A percentile compares a stretch with the other conserved stretches of the same genome.
phyloP scores from a whole-genome alignment of 352 stramenopile species.

The Phytophthora pistaciae region DNA sequence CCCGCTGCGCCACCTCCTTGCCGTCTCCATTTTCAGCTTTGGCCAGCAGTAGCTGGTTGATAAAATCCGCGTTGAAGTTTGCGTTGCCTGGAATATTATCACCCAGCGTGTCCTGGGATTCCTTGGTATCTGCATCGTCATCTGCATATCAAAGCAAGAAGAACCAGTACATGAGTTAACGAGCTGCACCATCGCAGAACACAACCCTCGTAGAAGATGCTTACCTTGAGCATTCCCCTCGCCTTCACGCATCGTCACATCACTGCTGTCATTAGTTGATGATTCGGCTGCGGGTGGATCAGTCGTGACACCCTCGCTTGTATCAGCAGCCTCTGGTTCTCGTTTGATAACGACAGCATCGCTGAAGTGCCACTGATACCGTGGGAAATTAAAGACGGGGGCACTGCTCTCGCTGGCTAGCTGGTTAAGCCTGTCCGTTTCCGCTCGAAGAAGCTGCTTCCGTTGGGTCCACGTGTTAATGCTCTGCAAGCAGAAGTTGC shows the following conservation, averaged over 20 bases:
- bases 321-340: slow-evolving; percentile 27
- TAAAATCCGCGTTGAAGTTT: slow-evolving; percentile 37
- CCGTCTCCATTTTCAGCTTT: slow-evolving; percentile 25
- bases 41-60: slow-evolving; percentile 40
- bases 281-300: neutral
- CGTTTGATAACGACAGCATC: slow-evolving; percentile 40
- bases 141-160: slow-evolving; percentile 2
- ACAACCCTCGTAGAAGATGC: neutral
- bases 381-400: slow-evolving; percentile 50
- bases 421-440: slow-evolving; percentile 44
- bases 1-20: slow-evolving; percentile 23
- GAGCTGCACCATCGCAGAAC: neutral
- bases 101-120: slow-evolving; percentile 11
- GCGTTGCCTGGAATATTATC: slow-evolving; percentile 27
- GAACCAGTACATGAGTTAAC: neutral
- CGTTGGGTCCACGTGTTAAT: slow-evolving; percentile 41
- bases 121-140: slow-evolving; percentile 5
- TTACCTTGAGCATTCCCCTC: slow-evolving; percentile 20
- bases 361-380: slow-evolving; percentile 47
- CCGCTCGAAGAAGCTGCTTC: slow-evolving; percentile 21
- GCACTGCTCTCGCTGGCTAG: slow-evolving; percentile 37
- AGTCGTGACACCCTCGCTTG: neutral
- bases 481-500: slow-evolving; percentile 51
- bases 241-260: slow-evolving; percentile 7
- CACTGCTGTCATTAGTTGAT: neutral